phyloP scores from a whole-genome alignment of 2,329 filamentous ascomycete species.

The Colletotrichum sp. region DNA sequence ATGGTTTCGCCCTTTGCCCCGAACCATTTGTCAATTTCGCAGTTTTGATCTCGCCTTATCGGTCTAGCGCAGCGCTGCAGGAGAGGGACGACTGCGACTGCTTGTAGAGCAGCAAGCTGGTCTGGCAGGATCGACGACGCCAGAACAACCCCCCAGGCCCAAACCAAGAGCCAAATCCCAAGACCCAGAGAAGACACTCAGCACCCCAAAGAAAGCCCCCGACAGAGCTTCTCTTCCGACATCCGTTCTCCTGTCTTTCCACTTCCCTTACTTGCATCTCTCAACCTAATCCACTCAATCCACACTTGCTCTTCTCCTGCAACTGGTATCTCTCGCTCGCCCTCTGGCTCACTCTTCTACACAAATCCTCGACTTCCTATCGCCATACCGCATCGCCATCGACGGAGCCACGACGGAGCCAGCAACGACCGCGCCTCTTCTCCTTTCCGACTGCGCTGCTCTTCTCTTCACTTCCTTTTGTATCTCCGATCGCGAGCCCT shows the following conservation, averaged over 20 bases:
- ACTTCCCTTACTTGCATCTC: neutral
- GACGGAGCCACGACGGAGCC: neutral
- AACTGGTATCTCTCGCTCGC: neutral
- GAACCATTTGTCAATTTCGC: constrained; percentile 20
- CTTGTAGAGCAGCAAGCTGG: neutral
- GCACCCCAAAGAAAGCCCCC: neutral
- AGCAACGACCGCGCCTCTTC: neutral
- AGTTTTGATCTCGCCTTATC: constrained; percentile 12
- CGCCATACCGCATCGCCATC: neutral
- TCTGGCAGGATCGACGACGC: constrained; percentile 16
- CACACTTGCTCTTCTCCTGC: neutral
- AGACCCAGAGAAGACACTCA: neutral
- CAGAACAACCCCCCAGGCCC: neutral
- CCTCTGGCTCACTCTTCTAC: neutral
- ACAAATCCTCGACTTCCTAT: neutral
- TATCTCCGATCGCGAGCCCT: neutral
- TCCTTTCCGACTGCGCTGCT: neutral
- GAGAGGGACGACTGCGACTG: neutral
- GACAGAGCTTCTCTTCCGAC: constrained; percentile 1
- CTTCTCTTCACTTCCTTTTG: neutral
- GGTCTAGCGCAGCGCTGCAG: constrained; percentile 22
- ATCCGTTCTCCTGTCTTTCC: constrained; percentile 4
- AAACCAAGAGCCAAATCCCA: neutral
- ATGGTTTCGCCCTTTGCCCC: constrained; percentile 19
- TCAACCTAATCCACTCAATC: neutral